Base-by-base conservation (phyloP, 768 basidiomycete genomes). In the Podaxis sp. region DNA sequence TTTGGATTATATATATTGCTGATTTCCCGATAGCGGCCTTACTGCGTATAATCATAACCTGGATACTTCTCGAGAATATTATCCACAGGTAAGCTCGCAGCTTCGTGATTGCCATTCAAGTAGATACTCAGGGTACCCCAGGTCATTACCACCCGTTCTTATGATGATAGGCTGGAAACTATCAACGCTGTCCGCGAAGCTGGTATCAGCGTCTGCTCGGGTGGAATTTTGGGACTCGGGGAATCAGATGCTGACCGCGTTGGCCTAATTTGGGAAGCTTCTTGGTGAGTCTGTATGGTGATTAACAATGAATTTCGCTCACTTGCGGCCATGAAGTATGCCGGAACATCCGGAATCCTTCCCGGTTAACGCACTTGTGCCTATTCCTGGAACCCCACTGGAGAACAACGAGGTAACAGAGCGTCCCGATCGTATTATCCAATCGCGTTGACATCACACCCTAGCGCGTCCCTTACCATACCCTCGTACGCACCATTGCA, bases 11-110 rank as follows among this genome's bases (percentile, higher is more conserved):
- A 24, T 12, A 46, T 43, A 17, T 62, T 33, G 38, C 25, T 50
- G 17, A 47, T n/a, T 46, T 55, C 51, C 51, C 51, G 41, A 19
- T 59, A 93, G 91, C 38, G 96, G 96, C 33, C 77, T 98, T 69
- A 97, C 95, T 51, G 96, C 96, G 2, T 98, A 98, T 76, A 99
- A 99, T 73, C 96, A 99, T 74, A 99, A 99, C 75, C 85, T 99
- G 59, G 96, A 99, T 75, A 99, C 96, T 0, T 98, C 96, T 36
- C 85, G 96, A 65, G 96, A 98, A 76, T 95, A 89, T 76, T 98
- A 98, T 73, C 96, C 96, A 19, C 80, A 91, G 79, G 94, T 92
- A 67, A 50, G 79, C 49, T 33, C 40, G 43, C 19, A 33, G 41
- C 29, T 24, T 57, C 29, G 24, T 50, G 43, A 27, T 12, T 29